A percentile compares a stretch with the other conserved stretches of the same genome.
These are phyloP conservation scores for Ceratonia siliqua DNA, from an alignment of 306 rosid genomes.

Conservation along the genomic window DNA sequence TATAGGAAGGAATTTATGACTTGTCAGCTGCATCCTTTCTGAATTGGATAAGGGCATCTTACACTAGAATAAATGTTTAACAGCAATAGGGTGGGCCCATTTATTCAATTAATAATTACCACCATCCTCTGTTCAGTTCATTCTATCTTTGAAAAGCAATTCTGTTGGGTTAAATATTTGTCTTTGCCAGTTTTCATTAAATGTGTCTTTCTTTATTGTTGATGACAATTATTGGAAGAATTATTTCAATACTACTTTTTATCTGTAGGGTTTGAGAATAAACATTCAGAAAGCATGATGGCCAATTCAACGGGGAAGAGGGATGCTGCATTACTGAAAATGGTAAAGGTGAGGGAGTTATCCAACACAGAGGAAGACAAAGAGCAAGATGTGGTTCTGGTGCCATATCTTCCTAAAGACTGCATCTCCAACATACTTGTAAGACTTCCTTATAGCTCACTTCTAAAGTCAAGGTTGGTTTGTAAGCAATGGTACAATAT, in stretches of 20 bases:
- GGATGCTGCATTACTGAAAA: conserved; percentile 30
- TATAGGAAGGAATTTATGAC: neutral
- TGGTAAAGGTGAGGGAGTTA: conserved; percentile 39
- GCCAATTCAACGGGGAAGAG: conserved; percentile 25
- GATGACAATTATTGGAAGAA: neutral
- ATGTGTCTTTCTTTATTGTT: neutral
- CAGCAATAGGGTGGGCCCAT: neutral
- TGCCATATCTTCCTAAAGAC: conserved; percentile 48
- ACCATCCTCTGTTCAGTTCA: neutral
- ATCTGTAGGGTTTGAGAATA: conserved; percentile 7
- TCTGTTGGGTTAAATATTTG: neutral
- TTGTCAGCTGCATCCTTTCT: neutral
- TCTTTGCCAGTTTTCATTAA: neutral
- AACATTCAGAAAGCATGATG: conserved; percentile 24
- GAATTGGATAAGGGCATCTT: neutral
- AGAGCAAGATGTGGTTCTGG: conserved; percentile 29
- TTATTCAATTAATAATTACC: neutral
- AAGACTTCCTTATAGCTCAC: conserved; percentile 51
- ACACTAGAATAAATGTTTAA: neutral
- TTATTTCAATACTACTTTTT: neutral
- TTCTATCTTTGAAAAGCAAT: neutral
- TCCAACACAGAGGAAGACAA: conserved; percentile 39
- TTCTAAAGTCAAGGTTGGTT: conserved; percentile 52
- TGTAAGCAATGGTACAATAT: conserved; percentile 51
- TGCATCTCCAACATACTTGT: conserved; percentile 49